Evolutionary conservation across 352 stramenopile species (phyloP), one percentile per base, ranked within the genome.

Genomic region (Globisporangium acanthophoron): DNA sequence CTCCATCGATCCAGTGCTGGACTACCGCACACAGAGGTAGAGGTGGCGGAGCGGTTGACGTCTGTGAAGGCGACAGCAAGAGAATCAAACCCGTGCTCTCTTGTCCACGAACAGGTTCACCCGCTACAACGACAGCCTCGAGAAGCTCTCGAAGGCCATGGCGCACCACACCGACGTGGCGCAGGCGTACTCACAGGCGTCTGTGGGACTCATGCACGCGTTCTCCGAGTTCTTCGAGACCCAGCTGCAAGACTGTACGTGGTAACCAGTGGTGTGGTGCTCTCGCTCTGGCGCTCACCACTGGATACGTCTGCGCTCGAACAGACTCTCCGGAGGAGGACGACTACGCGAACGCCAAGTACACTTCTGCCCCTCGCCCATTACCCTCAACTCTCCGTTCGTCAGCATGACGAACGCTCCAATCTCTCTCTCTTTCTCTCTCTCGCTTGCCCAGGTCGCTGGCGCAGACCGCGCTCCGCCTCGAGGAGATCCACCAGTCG

Each of bases 141-240:
- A 85, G 31, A 80, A 85, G 50, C 65, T 87, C 13, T 67, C 70
- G 1, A 85, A 73, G 53, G 66, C 74, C 13, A 80, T 87, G 74
- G 54, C 51, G 27, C 71, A 71, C 50, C 81, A 83, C 40, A 67
- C 52, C 8, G 74, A 85, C 47, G 52, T 62, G 21, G 70, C 69
- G 6, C 72, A 80, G 40, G 52, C 66, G 33, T 79, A 81, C 58
- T 63, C 74, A 43, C 67, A 78, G 53, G 76, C 76, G 27, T 74
- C 72, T 11, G 55, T 59, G 12, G 52, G 70, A 21, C 59, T 87
- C 48, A 78, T 83, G 75, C 72, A 87, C 48, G 64, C 74, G 40
- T 85, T 85, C 60, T 87, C 76, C 5, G 69, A 61, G 40, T 85
- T 85, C 63, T 83, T 87, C 29, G 76, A 87, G 56, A 68, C 57